Percentiles rank a stretch among this genome's conserved stretches.
These are phyloP conservation scores for Vitis amurensis DNA, from an alignment of 164 flowering plant species.

Conservation along the genomic window DNA sequence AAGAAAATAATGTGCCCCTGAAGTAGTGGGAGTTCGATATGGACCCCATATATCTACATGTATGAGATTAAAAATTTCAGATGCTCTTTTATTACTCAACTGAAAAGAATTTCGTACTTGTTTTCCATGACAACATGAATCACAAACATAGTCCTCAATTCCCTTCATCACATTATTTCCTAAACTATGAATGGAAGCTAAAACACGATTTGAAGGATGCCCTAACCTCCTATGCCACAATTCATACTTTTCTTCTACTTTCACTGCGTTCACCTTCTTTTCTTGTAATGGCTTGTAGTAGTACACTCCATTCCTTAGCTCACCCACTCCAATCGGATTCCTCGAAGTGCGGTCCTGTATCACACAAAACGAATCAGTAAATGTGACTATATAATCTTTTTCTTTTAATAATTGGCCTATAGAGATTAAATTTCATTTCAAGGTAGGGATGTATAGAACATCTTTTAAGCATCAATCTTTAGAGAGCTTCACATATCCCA, in stretches of 20 bases:
- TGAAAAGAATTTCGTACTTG: background rate
- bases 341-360: background rate
- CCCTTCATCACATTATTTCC: no score
- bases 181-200: background rate
- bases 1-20: background rate
- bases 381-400: no score
- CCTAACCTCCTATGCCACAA: background rate
- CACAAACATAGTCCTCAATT: background rate
- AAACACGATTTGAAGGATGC: background rate
- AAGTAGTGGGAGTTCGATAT: no score
- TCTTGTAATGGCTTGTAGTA: background rate
- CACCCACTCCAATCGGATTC: background rate
- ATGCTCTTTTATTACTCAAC: background rate
- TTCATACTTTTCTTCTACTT: background rate
- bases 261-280: no score
- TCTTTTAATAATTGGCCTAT: no score
- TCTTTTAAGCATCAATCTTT: no score
- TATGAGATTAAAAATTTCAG: background rate
- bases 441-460: no score
- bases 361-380: background rate
- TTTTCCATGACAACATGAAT: background rate
- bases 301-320: background rate
- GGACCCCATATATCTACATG: slow-evolving; percentile 3
- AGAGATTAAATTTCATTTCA: no score
- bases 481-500: no score